A percentile compares a stretch with the other conserved stretches of the same genome.
Conservation (phyloP, 176 grass and related monocot species). For the Oropetium thomaeum region DNA sequence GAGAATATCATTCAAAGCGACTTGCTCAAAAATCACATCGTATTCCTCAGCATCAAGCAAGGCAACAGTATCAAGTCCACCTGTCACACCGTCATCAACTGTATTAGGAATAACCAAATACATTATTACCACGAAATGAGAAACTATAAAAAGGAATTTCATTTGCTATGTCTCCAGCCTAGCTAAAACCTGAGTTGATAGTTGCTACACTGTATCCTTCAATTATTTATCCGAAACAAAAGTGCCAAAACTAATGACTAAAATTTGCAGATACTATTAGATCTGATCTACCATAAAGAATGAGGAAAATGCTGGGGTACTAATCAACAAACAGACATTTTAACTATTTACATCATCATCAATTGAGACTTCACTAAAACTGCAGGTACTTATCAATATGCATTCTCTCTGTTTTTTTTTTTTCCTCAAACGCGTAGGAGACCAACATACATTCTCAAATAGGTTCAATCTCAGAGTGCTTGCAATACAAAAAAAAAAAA, state of each 20-base stretch:
- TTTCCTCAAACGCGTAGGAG: too few species aligned
- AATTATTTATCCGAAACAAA: conserved; percentile 18
- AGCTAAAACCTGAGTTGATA: conserved; percentile 24
- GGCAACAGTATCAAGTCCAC: conserved; percentile 48
- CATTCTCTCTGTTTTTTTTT: too few species aligned
- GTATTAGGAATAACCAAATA: conserved; percentile 31
- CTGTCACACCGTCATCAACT: conserved; percentile 49
- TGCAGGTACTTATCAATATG: neutral
- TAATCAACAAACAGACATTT: neutral
- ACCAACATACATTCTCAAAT: neutral
- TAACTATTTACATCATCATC: conserved; percentile 6
- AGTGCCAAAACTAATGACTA: neutral
- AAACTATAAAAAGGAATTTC: neutral
- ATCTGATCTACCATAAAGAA: neutral
- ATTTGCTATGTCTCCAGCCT: conserved; percentile 15
- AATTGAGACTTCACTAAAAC: neutral
- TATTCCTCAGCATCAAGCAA: conserved; percentile 49
- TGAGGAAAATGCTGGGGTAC: neutral
- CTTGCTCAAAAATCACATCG: conserved; percentile 40
- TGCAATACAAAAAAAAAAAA: neutral
- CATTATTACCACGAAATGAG: conserved; percentile 8
- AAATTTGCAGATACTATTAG: neutral
- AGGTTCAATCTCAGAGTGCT: neutral
- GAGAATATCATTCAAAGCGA: conserved; percentile 49
- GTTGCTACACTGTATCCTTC: neutral